These are phyloP conservation scores for Lanmaoa pseudosensibilis DNA, from an alignment of 768 basidiomycete genomes.

Conservation along the genomic window DNA sequence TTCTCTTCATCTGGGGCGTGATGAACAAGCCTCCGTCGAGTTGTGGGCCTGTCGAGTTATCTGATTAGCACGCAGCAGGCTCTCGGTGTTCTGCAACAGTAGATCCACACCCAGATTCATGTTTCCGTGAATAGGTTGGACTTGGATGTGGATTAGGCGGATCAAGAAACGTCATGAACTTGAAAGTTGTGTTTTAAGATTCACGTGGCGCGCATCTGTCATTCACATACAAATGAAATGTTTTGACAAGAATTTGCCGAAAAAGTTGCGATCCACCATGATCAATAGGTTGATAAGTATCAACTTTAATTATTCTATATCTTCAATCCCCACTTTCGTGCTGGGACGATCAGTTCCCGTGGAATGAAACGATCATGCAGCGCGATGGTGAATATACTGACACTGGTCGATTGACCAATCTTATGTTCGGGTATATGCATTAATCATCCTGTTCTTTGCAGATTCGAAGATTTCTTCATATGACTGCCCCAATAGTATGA, in stretches of 20 bases:
- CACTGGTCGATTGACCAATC: not conserved
- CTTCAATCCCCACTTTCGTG: not conserved
- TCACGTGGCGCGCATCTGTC: no score
- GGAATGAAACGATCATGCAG: no score
- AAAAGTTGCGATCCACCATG: not conserved
- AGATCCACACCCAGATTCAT: conserved; percentile 17
- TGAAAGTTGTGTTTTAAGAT: conserved; percentile 1
- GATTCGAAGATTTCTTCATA: not conserved
- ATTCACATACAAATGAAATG: no score
- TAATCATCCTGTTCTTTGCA: not conserved
- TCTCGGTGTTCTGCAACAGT: not conserved
- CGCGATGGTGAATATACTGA: not conserved
- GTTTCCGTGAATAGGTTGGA: not conserved
- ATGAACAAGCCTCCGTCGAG: conserved; percentile 26
- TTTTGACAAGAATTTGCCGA: not conserved
- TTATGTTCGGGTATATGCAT: not conserved
- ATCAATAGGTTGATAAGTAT: not conserved
- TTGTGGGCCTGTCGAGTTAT: conserved; percentile 7
- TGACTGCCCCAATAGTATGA: not conserved
- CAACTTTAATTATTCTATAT: not conserved
- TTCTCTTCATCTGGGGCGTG: conserved; percentile 28
- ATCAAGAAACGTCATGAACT: not conserved
- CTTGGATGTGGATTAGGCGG: not conserved
- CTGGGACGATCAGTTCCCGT: no score
- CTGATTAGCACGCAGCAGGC: not conserved